These are phyloP conservation scores for Lachnum nothofagi DNA, from an alignment of 2,329 filamentous ascomycete species.

Conservation along the genomic window DNA sequence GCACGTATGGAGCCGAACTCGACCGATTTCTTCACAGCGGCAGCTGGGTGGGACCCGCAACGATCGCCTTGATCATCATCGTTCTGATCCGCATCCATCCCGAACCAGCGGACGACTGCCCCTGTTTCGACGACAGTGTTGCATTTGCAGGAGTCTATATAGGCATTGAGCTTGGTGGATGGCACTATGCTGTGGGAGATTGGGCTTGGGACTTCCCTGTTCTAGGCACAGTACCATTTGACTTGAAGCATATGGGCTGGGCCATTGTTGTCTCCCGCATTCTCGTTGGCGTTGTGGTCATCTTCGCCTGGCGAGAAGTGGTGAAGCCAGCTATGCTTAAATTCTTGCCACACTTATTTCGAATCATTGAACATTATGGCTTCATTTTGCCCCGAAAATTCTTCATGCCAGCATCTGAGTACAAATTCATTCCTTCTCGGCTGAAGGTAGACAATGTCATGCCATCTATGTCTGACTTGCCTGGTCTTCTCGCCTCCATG, in stretches of 20 bases:
- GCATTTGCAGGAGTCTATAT: slow-evolving; percentile 88
- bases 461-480: slow-evolving; percentile 81
- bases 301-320: slow-evolving; percentile 84
- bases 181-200: slow-evolving; percentile 57
- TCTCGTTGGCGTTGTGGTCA: slow-evolving; percentile 70
- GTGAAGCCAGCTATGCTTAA: slow-evolving; percentile 81
- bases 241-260: slow-evolving; percentile 62
- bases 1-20: slow-evolving; percentile 55
- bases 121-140: slow-evolving; percentile 94
- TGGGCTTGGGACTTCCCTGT: slow-evolving; percentile 49
- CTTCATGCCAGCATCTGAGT: slow-evolving; percentile 86
- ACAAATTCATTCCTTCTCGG: slow-evolving; percentile 72
- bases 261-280: slow-evolving; percentile 61
- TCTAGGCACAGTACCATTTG: slow-evolving; percentile 57
- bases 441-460: slow-evolving; percentile 81
- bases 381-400: slow-evolving; percentile 80
- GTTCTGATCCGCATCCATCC: slow-evolving; percentile 83
- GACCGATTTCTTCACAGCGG: slow-evolving; percentile 67
- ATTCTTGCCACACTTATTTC: slow-evolving; percentile 77
- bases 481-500: slow-evolving; percentile 74
- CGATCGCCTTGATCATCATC: slow-evolving; percentile 63
- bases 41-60: slow-evolving; percentile 57
- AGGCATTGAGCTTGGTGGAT: slow-evolving; percentile 74
- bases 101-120: slow-evolving; percentile 93
- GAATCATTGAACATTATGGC: slow-evolving; percentile 73